These are phyloP conservation scores for Lactarius psammicola DNA, from an alignment of 768 basidiomycete genomes.

Conservation along the genomic window DNA sequence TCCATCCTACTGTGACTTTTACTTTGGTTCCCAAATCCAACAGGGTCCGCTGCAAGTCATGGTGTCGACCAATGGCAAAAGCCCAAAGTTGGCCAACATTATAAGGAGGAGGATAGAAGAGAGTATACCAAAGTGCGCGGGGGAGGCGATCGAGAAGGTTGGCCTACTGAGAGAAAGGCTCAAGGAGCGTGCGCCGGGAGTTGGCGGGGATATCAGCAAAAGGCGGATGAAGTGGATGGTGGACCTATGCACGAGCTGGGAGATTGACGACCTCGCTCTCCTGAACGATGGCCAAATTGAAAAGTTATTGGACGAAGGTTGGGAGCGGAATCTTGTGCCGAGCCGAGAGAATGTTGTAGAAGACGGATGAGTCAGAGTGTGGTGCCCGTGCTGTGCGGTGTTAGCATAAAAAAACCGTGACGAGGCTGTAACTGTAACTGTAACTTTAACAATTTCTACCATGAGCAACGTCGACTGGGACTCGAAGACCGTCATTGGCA, in stretches of 20 bases:
- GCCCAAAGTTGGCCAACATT: conserved; percentile 86
- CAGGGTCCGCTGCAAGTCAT: conserved; percentile 91
- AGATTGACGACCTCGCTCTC: conserved; percentile 71
- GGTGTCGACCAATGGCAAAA: conserved; percentile 93
- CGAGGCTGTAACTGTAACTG: neutral
- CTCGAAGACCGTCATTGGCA: conserved; percentile 67
- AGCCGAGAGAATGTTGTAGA: conserved; percentile 41
- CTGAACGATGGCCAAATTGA: conserved; percentile 67
- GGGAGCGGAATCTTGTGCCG: conserved; percentile 64
- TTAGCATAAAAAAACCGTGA: neutral
- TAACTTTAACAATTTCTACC: conserved; percentile 17
- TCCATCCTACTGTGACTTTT: conserved; percentile 95
- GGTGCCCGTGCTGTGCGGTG: neutral
- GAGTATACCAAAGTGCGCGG: conserved; percentile 68
- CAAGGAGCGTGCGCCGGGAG: conserved; percentile 77
- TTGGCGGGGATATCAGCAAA: conserved; percentile 73
- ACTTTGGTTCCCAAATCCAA: conserved; percentile 93
- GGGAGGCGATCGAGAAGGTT: conserved; percentile 74
- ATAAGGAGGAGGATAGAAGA: conserved; percentile 67
- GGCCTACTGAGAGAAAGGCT: conserved; percentile 71
- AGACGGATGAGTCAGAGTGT: conserved; percentile 14
- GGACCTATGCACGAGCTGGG: conserved; percentile 80
- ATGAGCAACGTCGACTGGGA: conserved; percentile 62
- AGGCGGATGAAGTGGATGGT: conserved; percentile 93
- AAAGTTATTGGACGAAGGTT: conserved; percentile 76